These are phyloP conservation scores for Colletotrichum sp. DNA, from an alignment of 2,329 filamentous ascomycete species.

Conservation along the genomic window DNA sequence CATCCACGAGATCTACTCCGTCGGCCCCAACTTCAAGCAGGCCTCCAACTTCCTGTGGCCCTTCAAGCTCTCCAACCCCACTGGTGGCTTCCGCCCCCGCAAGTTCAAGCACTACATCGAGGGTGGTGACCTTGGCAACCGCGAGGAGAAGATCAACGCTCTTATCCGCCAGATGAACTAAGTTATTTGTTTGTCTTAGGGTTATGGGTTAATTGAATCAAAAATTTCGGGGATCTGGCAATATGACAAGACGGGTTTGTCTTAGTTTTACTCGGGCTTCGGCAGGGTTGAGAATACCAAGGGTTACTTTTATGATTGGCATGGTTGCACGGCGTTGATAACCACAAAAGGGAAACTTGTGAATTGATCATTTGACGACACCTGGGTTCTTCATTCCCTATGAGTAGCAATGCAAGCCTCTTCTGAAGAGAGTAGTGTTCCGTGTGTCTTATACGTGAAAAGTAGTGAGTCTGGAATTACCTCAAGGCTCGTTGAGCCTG, in stretches of 20 bases:
- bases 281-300: slow-evolving; percentile 25
- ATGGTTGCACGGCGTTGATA: slow-evolving; percentile 41
- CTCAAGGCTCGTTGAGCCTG: not conserved
- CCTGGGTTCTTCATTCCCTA: slow-evolving; percentile 10
- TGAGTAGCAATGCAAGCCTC: slow-evolving; percentile 22
- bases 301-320: slow-evolving; percentile 25
- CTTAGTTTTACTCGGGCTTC: slow-evolving; percentile 31
- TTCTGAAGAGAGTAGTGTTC: not conserved
- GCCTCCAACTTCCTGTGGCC: slow-evolving; percentile 99
- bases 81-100: slow-evolving; percentile 90
- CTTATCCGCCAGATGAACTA: slow-evolving; percentile 99
- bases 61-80: slow-evolving; percentile 99
- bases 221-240: slow-evolving; percentile 29
- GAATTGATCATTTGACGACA: slow-evolving; percentile 34
- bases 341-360: slow-evolving; percentile 28
- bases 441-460: not conserved
- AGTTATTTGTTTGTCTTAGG: slow-evolving; percentile 19
- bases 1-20: slow-evolving; percentile 98
- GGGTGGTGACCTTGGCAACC: slow-evolving; percentile 98
- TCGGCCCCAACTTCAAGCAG: slow-evolving; percentile 99
- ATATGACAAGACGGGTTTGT: not conserved
- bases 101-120: slow-evolving; percentile 99
- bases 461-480: not conserved
- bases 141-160: slow-evolving; percentile 96
- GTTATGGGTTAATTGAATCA: slow-evolving; percentile 8